Evolutionary conservation across 257 asterid species (phyloP).

Genomic region (Lavandula angustifolia): DNA sequence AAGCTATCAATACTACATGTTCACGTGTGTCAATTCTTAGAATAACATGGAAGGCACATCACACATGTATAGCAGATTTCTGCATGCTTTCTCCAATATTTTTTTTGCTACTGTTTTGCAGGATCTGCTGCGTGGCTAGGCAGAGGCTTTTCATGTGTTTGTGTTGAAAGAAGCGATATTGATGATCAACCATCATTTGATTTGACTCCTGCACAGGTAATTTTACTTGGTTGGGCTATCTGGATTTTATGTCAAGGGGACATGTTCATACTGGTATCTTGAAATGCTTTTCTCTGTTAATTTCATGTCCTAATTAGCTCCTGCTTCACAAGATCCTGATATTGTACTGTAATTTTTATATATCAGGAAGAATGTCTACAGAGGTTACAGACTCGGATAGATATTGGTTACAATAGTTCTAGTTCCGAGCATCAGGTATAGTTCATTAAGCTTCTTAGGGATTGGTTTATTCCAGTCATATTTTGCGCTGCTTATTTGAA

Average conservation of each 20-base stretch:
- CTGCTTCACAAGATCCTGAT: slow-evolving; percentile 34
- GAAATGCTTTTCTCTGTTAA: background rate
- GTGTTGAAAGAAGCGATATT: slow-evolving; percentile 91
- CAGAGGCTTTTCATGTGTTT: slow-evolving; percentile 93
- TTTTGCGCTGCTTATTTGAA: slow-evolving; percentile 7
- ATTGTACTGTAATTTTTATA: slow-evolving; percentile 23
- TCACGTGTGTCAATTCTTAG: slow-evolving; percentile 1
- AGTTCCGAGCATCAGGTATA: slow-evolving; percentile 85
- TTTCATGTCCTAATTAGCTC: slow-evolving; percentile 4
- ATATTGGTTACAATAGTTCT: slow-evolving; percentile 77
- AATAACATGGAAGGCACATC: slow-evolving; percentile 4
- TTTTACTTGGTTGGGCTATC: slow-evolving; percentile 15
- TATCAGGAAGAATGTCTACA: slow-evolving; percentile 86
- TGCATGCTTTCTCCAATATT: slow-evolving; percentile 31
- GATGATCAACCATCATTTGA: slow-evolving; percentile 94
- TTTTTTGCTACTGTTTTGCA: slow-evolving; percentile 66
- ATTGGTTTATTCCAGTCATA: background rate
- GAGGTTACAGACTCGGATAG: slow-evolving; percentile 83
- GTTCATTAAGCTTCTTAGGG: slow-evolving; percentile 25
- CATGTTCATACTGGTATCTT: slow-evolving; percentile 20
- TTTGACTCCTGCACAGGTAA: slow-evolving; percentile 86
- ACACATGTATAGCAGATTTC: slow-evolving; percentile 14
- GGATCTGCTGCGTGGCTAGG: slow-evolving; percentile 99
- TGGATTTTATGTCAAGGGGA: background rate
- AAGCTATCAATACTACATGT: slow-evolving; percentile 18